Evolutionary conservation across 108 stramenopile species (phyloP).

Genomic region (Pseudonitzschia delicatissima): DNA sequence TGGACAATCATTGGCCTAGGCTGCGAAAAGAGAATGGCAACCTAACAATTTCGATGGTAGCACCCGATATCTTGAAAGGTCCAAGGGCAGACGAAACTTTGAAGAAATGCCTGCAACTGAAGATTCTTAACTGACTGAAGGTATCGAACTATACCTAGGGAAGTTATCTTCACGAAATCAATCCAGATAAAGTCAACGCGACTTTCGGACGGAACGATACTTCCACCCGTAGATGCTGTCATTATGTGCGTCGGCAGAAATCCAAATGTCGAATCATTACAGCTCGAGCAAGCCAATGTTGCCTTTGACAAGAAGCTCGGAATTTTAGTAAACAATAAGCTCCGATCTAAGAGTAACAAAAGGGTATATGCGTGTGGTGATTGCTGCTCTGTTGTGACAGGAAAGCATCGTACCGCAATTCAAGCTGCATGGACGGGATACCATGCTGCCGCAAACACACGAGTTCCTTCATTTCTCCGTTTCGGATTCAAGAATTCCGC

Average conservation of each 20-base stretch:
- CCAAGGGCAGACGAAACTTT: conserved; percentile 27
- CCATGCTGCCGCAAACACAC: conserved; percentile 25
- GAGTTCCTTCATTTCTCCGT: conserved; percentile 26
- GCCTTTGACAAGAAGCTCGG: conserved; percentile 27
- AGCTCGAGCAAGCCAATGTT: conserved; percentile 26
- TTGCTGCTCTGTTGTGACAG: conserved; percentile 27
- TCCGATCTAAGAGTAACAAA: conserved; percentile 24
- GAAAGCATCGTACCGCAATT: conserved; percentile 20
- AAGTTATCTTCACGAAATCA: background rate
- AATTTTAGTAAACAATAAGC: conserved; percentile 22
- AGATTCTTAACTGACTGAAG: conserved; percentile 21
- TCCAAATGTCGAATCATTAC: conserved; percentile 12
- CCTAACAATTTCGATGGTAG: conserved; percentile 23
- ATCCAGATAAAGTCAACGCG: background rate
- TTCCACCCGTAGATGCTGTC: conserved; percentile 27
- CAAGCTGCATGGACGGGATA: conserved; percentile 60
- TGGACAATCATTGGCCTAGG: conserved; percentile 33
- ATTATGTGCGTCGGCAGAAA: conserved; percentile 29
- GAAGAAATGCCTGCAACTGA: conserved; percentile 15
- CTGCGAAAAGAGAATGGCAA: conserved; percentile 18
- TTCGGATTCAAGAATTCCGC: conserved; percentile 2
- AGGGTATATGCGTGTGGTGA: conserved; percentile 47
- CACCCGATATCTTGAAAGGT: conserved; percentile 18
- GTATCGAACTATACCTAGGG: conserved; percentile 13
- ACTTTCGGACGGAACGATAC: conserved; percentile 1